phyloP scores from a whole-genome alignment of 2,329 filamentous ascomycete genomes.

The Fusarium compactum region DNA sequence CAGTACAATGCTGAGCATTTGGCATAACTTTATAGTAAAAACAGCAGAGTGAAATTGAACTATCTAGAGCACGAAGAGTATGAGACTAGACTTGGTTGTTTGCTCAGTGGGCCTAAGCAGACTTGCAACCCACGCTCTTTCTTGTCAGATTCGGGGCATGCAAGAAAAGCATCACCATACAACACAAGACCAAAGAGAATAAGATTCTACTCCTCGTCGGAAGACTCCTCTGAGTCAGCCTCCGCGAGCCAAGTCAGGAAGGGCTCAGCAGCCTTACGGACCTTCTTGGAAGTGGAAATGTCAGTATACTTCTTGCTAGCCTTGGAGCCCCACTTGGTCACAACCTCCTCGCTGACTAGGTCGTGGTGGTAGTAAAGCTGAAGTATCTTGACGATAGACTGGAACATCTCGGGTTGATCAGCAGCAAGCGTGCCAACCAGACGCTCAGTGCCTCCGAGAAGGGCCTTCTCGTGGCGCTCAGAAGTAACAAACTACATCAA shows the following conservation, averaged over 20 bases:
- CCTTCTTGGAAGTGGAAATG: slow-evolving; percentile 88
- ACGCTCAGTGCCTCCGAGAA: slow-evolving; percentile 94
- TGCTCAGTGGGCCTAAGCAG: slow-evolving; percentile 6
- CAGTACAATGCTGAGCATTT: background rate
- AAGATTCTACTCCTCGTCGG: slow-evolving; percentile 65
- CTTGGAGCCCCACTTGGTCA: slow-evolving; percentile 92
- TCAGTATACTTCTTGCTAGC: slow-evolving; percentile 99
- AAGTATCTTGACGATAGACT: slow-evolving; percentile 85
- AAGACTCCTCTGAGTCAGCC: slow-evolving; percentile 77
- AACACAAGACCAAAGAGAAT: background rate
- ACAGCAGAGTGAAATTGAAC: slow-evolving; percentile 34
- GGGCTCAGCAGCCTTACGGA: slow-evolving; percentile 91
- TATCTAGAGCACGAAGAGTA: slow-evolving; percentile 36
- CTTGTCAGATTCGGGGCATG: slow-evolving; percentile 6
- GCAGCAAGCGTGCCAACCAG: slow-evolving; percentile 79
- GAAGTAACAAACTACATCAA: slow-evolving; percentile 77
- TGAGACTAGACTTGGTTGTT: slow-evolving; percentile 24
- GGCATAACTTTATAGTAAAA: background rate
- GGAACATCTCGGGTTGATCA: slow-evolving; percentile 81
- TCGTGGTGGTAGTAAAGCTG: slow-evolving; percentile 93
- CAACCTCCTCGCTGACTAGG: slow-evolving; percentile 86
- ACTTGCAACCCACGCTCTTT: slow-evolving; percentile 5
- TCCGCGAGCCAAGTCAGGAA: slow-evolving; percentile 95
- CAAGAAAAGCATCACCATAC: slow-evolving; percentile 4
- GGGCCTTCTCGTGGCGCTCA: slow-evolving; percentile 94